These are phyloP conservation scores for Pyracantha coccinea DNA, from an alignment of 331 rosid species.

Conservation along the genomic window DNA sequence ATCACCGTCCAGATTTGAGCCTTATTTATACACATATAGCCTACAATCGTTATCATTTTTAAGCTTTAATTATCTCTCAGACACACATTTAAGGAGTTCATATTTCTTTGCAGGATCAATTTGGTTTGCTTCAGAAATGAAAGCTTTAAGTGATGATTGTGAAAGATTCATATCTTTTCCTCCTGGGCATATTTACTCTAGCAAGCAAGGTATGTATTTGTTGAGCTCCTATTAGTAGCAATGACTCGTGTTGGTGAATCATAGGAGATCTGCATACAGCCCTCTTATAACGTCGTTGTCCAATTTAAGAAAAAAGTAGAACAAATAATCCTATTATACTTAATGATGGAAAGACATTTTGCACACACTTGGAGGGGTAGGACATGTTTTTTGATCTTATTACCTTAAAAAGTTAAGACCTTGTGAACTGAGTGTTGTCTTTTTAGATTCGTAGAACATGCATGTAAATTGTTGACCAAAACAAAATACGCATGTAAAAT, in stretches of 20 bases:
- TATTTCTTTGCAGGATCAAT: constrained; percentile 61
- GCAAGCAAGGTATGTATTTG: constrained; percentile 59
- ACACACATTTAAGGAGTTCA: not conserved
- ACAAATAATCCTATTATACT: not conserved
- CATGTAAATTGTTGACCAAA: not conserved
- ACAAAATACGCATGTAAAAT: not conserved
- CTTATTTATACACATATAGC: not conserved
- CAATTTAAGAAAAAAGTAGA: not conserved
- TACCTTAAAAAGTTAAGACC: not conserved
- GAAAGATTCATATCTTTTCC: constrained; percentile 83
- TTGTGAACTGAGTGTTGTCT: not conserved
- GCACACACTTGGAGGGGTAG: not conserved
- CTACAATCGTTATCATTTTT: not conserved
- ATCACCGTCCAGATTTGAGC: no score
- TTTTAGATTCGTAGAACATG: not conserved
- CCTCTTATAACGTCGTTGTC: not conserved
- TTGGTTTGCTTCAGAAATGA: constrained; percentile 99
- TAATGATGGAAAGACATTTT: not conserved
- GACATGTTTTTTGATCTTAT: not conserved
- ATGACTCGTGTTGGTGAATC: not conserved
- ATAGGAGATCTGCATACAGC: not conserved
- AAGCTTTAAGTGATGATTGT: constrained; percentile 92
- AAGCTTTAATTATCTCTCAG: not conserved
- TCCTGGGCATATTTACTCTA: constrained; percentile 95
- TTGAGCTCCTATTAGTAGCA: constrained; percentile 5